Conservation (phyloP, 2,329 filamentous ascomycete genomes). For the Elsinoe arachidis region DNA sequence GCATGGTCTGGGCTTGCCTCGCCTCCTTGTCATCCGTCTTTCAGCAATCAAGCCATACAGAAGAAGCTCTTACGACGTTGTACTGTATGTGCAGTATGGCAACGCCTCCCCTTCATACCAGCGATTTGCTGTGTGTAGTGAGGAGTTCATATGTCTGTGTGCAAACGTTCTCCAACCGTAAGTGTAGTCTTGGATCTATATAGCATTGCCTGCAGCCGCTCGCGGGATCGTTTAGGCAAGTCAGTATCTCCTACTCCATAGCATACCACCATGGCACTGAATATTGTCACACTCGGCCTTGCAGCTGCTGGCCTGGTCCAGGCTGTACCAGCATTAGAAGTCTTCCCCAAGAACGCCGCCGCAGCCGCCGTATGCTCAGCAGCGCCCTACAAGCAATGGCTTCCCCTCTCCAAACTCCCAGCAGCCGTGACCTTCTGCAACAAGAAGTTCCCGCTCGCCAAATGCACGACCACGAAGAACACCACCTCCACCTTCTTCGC, state of each 20-base stretch:
- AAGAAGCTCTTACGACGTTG: neutral
- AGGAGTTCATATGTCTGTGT: neutral
- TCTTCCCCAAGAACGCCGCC: slow-evolving; percentile 3
- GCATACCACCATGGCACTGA: neutral
- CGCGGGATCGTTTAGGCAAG: slow-evolving; percentile 3
- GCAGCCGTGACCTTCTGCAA: slow-evolving; percentile 9
- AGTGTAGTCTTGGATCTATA: neutral
- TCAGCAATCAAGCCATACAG: neutral
- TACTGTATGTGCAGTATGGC: slow-evolving; percentile 4
- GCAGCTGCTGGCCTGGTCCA: slow-evolving; percentile 6
- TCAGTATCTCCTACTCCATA: neutral
- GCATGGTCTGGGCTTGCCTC: slow-evolving; percentile 7
- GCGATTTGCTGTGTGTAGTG: neutral
- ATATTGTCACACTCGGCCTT: slow-evolving; percentile 3
- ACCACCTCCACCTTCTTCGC: neutral
- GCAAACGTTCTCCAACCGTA: neutral
- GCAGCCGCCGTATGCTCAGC: slow-evolving; percentile 4
- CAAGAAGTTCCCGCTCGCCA: neutral
- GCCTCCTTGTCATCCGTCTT: neutral
- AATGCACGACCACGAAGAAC: neutral
- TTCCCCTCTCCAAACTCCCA: slow-evolving; percentile 8
- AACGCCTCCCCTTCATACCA: neutral
- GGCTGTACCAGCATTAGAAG: neutral
- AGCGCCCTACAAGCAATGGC: slow-evolving; percentile 11
- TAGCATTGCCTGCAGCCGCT: neutral